These are phyloP conservation scores for Lyophyllum decastes DNA, from an alignment of 768 basidiomycete species.

Conservation along the genomic window DNA sequence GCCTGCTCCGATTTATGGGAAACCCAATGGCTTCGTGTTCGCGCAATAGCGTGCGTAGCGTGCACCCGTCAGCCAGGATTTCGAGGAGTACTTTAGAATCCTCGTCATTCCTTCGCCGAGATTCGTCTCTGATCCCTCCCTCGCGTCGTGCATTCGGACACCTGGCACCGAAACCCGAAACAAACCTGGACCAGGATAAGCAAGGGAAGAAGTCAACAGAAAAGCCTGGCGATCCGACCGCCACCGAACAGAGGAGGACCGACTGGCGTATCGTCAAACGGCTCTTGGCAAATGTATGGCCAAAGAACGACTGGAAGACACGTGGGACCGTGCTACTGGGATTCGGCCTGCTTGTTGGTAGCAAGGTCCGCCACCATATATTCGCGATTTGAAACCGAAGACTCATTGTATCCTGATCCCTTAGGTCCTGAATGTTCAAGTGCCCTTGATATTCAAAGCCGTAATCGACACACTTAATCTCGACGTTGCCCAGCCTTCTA, in stretches of 20 bases:
- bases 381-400: not conserved
- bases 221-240: constrained; percentile 27
- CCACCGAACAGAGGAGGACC: constrained; percentile 58
- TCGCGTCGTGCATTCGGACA: constrained; percentile 16
- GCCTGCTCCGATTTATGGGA: not conserved
- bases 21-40: not conserved
- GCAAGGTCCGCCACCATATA: constrained; percentile 66
- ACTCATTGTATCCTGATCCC: not conserved
- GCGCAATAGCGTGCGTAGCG: constrained; percentile 1
- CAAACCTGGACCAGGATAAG: constrained; percentile 5
- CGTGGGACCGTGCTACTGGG: constrained; percentile 83
- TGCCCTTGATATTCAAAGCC: constrained; percentile 93
- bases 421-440: constrained; percentile 94
- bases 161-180: constrained; percentile 19
- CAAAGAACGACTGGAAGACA: constrained; percentile 79
- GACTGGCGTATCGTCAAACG: constrained; percentile 89
- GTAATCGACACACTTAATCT: constrained; percentile 91
- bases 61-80: constrained; percentile 1
- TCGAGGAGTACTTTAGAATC: not conserved
- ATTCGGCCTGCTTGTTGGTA: constrained; percentile 74
- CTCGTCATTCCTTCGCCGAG: not conserved
- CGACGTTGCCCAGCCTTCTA: constrained; percentile 68
- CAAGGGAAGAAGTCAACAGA: not conserved
- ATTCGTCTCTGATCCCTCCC: not conserved
- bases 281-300: constrained; percentile 93